phyloP scores from a whole-genome alignment of 1,284 basidiomycete genomes.

The Tilletia horrida region DNA sequence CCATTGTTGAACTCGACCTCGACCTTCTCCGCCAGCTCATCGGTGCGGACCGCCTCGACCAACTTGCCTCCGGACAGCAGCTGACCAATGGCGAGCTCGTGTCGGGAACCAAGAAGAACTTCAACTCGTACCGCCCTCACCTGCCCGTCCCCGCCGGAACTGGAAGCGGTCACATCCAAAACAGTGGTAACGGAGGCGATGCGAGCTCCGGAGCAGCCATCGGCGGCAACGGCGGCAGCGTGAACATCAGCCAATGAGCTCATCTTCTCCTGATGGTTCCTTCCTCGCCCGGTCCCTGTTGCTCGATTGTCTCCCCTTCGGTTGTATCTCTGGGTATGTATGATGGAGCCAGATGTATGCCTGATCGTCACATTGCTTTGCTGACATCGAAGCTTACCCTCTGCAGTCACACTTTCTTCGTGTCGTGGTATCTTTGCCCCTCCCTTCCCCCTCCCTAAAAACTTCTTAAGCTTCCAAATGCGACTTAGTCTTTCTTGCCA shows the following conservation, averaged over 20 bases:
- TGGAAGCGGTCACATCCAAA: background rate
- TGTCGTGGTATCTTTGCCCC: too few species aligned
- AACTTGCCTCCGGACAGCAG: background rate
- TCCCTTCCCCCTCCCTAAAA: too few species aligned
- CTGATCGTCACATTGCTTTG: too few species aligned
- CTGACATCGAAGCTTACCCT: too few species aligned
- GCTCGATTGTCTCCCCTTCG: background rate
- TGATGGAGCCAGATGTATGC: too few species aligned
- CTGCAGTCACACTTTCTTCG: too few species aligned
- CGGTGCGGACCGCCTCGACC: background rate
- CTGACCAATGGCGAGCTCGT: background rate
- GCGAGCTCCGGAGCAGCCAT: conserved; percentile 15
- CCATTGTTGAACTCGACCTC: conserved; percentile 14
- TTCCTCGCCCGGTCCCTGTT: background rate
- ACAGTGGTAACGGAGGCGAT: conserved; percentile 19
- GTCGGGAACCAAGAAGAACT: background rate
- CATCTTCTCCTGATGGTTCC: too few species aligned
- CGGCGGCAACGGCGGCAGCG: conserved; percentile 18
- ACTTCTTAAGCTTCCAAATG: too few species aligned
- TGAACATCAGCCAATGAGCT: conserved; percentile 6
- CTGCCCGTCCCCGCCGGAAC: background rate
- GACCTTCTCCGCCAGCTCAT: conserved; percentile 6
- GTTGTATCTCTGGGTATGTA: too few species aligned
- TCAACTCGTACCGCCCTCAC: background rate
- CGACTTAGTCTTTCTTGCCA: too few species aligned